Conservation (phyloP, 495 filamentous ascomycete genomes). For the Evernia prunastri region DNA sequence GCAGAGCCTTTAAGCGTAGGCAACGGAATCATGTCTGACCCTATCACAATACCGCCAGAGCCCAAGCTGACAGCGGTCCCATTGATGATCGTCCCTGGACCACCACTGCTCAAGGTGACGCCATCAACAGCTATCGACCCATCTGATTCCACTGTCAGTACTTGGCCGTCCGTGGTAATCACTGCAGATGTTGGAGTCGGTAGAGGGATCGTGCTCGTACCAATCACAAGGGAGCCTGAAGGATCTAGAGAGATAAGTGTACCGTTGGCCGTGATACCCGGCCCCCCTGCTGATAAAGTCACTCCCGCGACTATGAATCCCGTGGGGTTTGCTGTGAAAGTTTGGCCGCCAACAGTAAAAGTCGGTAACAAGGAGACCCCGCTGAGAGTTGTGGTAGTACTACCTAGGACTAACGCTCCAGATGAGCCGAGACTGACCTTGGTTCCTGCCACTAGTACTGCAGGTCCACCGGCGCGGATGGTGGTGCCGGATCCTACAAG, state of each 20-base stretch:
- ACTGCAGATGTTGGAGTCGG: neutral
- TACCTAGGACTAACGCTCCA: neutral
- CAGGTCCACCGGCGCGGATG: neutral
- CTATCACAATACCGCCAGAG: neutral
- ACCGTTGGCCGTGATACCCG: neutral
- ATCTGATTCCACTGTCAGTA: neutral
- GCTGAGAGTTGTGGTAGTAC: neutral
- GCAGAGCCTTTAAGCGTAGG: neutral
- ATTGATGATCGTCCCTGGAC: neutral
- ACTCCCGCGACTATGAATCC: neutral
- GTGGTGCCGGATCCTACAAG: neutral
- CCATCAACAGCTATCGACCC: neutral
- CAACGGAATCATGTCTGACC: neutral
- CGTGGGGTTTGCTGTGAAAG: neutral
- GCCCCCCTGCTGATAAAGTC: neutral
- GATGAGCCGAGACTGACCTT: constrained; percentile 5
- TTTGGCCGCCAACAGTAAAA: neutral
- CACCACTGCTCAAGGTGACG: neutral
- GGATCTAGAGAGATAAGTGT: neutral
- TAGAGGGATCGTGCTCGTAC: neutral
- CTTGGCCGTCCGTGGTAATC: neutral
- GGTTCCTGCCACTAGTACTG: neutral
- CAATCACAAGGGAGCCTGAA: neutral
- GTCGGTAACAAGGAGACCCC: neutral
- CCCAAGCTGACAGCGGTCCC: neutral